Conservation (phyloP, 2,329 filamentous ascomycete genomes). For the Calycina herbarum region DNA sequence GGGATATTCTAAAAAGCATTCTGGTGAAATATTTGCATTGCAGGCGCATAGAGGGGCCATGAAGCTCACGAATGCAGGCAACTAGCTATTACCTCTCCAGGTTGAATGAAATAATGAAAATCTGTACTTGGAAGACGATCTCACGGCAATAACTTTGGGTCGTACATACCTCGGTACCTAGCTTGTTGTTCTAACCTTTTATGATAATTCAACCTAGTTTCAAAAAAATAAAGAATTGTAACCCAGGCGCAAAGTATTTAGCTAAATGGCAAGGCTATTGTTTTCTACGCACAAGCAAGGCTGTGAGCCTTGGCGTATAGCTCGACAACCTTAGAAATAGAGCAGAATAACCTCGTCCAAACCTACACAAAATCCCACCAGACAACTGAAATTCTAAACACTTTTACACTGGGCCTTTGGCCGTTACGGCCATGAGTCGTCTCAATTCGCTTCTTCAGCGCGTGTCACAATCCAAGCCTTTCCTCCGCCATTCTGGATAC, state of each 20-base stretch:
- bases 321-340: background rate
- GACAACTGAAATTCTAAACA: background rate
- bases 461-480: conserved; percentile 14
- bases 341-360: background rate
- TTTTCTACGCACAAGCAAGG: background rate
- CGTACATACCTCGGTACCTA: no score
- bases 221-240: no score
- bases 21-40: conserved; percentile 34
- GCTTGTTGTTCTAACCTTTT: no score
- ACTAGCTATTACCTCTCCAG: background rate
- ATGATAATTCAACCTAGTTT: no score
- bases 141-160: no score
- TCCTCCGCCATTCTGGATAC: conserved; percentile 40
- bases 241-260: no score
- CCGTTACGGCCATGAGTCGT: conserved; percentile 26
- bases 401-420: conserved; percentile 8
- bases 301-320: background rate
- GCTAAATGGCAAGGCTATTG: background rate
- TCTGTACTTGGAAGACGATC: background rate
- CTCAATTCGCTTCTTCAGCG: conserved; percentile 26
- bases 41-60: conserved; percentile 32
- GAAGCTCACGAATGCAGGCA: conserved; percentile 20
- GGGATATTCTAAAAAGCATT: conserved; percentile 32
- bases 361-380: background rate
- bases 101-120: conserved; percentile 7